A percentile compares a stretch with the other conserved stretches of the same genome.
phyloP scores from a whole-genome alignment of 768 basidiomycete genomes.

The Neoboletus subvelutipes region DNA sequence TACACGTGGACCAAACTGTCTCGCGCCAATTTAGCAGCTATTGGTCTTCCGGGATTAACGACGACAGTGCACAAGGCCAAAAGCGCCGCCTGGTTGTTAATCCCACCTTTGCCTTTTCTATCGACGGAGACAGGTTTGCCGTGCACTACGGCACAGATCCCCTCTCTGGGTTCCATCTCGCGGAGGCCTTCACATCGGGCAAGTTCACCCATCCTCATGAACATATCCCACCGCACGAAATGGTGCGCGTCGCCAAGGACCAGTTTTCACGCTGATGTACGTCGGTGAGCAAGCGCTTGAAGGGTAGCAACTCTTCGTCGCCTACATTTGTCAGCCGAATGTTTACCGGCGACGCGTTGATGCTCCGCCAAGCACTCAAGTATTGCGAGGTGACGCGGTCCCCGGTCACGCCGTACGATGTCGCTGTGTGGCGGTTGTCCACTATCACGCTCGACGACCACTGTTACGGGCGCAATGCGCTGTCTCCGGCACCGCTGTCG shows the following conservation, averaged over 20 bases:
- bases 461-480: slow-evolving; percentile 14
- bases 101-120: slow-evolving; percentile 31
- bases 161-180: slow-evolving; percentile 31
- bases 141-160: slow-evolving; percentile 33
- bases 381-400: slow-evolving; percentile 11
- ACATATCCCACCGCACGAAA: neutral
- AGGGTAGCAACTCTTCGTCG: slow-evolving; percentile 9
- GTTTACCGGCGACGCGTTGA: slow-evolving; percentile 30
- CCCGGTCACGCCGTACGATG: slow-evolving; percentile 17
- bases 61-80: neutral
- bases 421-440: slow-evolving; percentile 25
- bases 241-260: slow-evolving; percentile 17
- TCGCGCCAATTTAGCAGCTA: slow-evolving; percentile 21
- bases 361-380: slow-evolving; percentile 22
- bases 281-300: slow-evolving; percentile 14
- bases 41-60: slow-evolving; percentile 24
- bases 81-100: slow-evolving; percentile 15
- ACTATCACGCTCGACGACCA: slow-evolving; percentile 21
- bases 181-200: slow-evolving; percentile 21
- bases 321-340: slow-evolving; percentile 28
- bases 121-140: slow-evolving; percentile 25
- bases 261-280: slow-evolving; percentile 30
- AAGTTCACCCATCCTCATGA: neutral
- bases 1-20: neutral
- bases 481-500: slow-evolving; percentile 19